Percentiles rank a stretch among this genome's conserved stretches.
Conservation (phyloP, 2,329 filamentous ascomycete species). For the Stromatinia cepivora region DNA sequence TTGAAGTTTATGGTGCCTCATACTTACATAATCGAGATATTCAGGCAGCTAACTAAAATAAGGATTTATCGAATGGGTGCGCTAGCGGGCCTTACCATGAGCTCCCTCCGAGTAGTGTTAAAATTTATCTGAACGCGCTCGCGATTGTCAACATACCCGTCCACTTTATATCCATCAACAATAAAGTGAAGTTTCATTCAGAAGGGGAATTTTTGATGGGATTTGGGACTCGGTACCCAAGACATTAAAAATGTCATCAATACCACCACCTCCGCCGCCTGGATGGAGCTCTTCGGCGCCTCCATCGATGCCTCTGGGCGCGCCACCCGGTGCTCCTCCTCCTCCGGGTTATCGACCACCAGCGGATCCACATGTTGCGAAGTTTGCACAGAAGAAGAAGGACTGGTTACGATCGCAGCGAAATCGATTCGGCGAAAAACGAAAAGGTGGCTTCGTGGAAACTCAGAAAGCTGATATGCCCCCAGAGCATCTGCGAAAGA, state of each 20-base stretch:
- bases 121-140: slow-evolving; percentile 23
- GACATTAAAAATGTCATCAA: slow-evolving; percentile 53
- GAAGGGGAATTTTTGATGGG: slow-evolving; percentile 28
- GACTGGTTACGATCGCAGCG: slow-evolving; percentile 94
- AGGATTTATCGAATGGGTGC: slow-evolving; percentile 5
- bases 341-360: slow-evolving; percentile 83
- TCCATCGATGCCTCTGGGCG: slow-evolving; percentile 51
- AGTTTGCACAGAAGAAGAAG: slow-evolving; percentile 98
- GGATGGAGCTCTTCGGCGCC: slow-evolving; percentile 58
- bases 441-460: slow-evolving; percentile 94
- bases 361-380: slow-evolving; percentile 80
- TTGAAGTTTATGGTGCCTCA: background rate
- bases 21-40: background rate
- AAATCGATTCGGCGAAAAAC: slow-evolving; percentile 94
- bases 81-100: slow-evolving; percentile 21
- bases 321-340: slow-evolving; percentile 59
- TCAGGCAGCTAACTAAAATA: slow-evolving; percentile 8
- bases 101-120: slow-evolving; percentile 6
- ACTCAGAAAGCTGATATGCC: slow-evolving; percentile 99
- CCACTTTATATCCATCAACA: slow-evolving; percentile 21
- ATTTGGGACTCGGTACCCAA: slow-evolving; percentile 32
- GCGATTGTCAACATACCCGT: slow-evolving; percentile 13
- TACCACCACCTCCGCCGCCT: slow-evolving; percentile 67
- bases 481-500: slow-evolving; percentile 96
- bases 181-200: slow-evolving; percentile 19